Base-by-base conservation (phyloP, 805 yeast genomes). In the Myxozyma neotropica region DNA sequence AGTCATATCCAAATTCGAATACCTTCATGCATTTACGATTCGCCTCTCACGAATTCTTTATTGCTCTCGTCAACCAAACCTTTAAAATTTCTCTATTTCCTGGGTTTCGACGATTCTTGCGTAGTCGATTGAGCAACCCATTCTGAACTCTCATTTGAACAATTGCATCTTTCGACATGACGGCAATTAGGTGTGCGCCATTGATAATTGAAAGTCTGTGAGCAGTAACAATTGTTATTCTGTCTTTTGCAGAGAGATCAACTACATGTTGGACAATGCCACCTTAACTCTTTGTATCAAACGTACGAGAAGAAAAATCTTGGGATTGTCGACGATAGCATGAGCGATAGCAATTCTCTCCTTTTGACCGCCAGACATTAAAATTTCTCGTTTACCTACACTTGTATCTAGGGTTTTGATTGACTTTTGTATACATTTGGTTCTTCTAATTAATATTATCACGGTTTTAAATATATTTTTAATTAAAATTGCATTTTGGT, bases 281-380 rank as follows among this genome's bases (percentile, higher is more conserved):
- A 59, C 82, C 83, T 68, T 84, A 88, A 65, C 83, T 80, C 48
- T 80, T 78, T 10, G 86, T 80, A 68, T 84, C 88, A 43, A 85
- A 73, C 0, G 88, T 88, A 7, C 89, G 47, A 84, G 72, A 8
- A 84, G 75, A 46, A 84, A 72, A 7, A 85, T 76, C 27, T 78
- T 74, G 4, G 89, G 89, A 19, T 80, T 74, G 38, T 80, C 72
- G 43, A 84, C 75, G 44, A 85, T 72, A 0, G 87, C 82, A 59
- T 88, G 76, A 0, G 88, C 88, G 55, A 84, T 73, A 6, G 87
- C 85, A n/a, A 84, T 77, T 58, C 89, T 71, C 69, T 85, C 88
- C 68, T 80, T 82, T 65, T 85, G 88, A 17, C 88, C 89, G 10
- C 88, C 88, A 67, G 87, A 83, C 63, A 84, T 73, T 65, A 83